Base-by-base conservation (phyloP, 805 yeast genomes). In the Barnettozyma californica region DNA sequence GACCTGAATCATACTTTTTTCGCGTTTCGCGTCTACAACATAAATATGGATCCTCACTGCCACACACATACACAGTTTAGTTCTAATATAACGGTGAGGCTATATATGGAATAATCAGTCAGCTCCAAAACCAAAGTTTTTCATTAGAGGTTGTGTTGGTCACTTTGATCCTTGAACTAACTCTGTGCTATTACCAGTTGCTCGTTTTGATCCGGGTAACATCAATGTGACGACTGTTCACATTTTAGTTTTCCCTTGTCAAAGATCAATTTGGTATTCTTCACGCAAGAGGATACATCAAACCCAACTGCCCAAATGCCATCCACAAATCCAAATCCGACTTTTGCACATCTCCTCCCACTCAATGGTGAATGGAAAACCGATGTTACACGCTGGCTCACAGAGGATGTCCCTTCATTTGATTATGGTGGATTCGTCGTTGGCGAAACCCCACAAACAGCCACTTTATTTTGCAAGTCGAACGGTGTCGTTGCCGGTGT, bases 381-480 rank as follows among this genome's bases (percentile, higher is more conserved):
- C 44, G 83, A 83, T 51, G 80, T 92, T 52, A 80, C 89, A 9
- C 73, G 70, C 40, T 91, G 88, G 83, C 70, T 91, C 13, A 71
- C 78, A 5, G 98, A 91, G 61, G 98, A 91, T 59, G 92, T 87
- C 14, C 97, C 98, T 1, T 81, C 95, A 0, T 92, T 92, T 59
- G 98, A 91, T 65, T 86, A 83, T 59, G 98, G 98, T 31, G 98
- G 97, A 2, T 88, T 70, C 59, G 98, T 92, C 2, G 98, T 92
- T n/a, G 97, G 98, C 11, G 75, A 76, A 46, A 83, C 75, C 40
- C 56, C 57, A 3, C 85, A 87, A 59, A 71, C 81, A 3, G 97
- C 96, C 2, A 80, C 87, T 2, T 70, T 91, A 39, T 84, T 78
- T 68, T 86, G 95, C 74, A 91, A 91, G 66, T 83, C 84, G 51